Evolutionary conservation across 2,329 filamentous ascomycete species (phyloP).

Genomic region (Neonectria sp.): DNA sequence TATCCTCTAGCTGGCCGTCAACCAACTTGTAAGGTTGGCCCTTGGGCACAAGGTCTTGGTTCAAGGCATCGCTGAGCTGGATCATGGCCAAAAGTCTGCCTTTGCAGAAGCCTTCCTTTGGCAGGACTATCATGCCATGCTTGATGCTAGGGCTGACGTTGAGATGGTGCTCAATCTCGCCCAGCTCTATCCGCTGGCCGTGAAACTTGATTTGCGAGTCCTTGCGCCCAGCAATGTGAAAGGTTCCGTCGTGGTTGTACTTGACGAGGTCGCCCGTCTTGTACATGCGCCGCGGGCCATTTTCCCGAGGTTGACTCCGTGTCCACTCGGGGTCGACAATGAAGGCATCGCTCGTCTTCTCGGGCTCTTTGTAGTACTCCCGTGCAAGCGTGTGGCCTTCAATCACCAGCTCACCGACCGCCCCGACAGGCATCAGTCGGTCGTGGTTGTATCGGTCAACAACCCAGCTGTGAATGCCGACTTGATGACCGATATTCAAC

Average conservation of each 20-base stretch:
- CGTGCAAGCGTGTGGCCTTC: slow-evolving; percentile 59
- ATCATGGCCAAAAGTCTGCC: slow-evolving; percentile 34
- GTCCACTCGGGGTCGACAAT: slow-evolving; percentile 42
- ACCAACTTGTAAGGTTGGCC: slow-evolving; percentile 35
- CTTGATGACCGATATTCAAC: slow-evolving; percentile 38
- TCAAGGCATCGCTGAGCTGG: slow-evolving; percentile 24
- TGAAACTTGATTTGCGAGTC: slow-evolving; percentile 53
- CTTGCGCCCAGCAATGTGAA: slow-evolving; percentile 46
- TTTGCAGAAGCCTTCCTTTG: slow-evolving; percentile 34
- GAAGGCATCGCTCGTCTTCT: slow-evolving; percentile 51
- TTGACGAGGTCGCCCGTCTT: slow-evolving; percentile 44
- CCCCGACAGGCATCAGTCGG: slow-evolving; percentile 49
- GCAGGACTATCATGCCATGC: slow-evolving; percentile 39
- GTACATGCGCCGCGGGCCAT: slow-evolving; percentile 26
- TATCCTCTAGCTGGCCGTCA: background rate
- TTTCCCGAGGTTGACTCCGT: background rate
- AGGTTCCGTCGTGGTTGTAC: slow-evolving; percentile 46
- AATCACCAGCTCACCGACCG: slow-evolving; percentile 54
- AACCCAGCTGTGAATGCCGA: slow-evolving; percentile 46
- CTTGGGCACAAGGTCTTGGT: slow-evolving; percentile 23
- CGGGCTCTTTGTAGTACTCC: slow-evolving; percentile 62
- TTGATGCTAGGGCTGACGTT: slow-evolving; percentile 39
- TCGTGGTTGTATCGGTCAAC: slow-evolving; percentile 46
- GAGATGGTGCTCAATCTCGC: slow-evolving; percentile 50
- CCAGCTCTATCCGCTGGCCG: slow-evolving; percentile 53